Base-by-base conservation (phyloP, 495 filamentous ascomycete species). In the Neurospora sp. region DNA sequence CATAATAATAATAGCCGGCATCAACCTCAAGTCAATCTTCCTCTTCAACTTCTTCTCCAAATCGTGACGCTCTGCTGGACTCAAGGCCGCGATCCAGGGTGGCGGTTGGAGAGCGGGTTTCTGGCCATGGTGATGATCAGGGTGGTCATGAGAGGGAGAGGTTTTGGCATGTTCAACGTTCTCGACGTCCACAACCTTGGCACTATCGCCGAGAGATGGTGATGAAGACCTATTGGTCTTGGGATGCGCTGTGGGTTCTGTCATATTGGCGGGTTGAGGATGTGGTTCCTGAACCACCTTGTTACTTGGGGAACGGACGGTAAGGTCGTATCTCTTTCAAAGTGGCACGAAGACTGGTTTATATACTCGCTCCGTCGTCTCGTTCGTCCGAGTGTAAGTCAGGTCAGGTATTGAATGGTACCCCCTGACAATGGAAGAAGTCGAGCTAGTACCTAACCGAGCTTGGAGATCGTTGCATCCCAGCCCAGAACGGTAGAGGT, bases 11-110 rank as follows among this genome's bases (percentile, higher is more conserved):
- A 80, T 70, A 82, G 89, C 88, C 12, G 91, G 91, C 74, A 93
- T 79, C 31, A 90, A 76, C 8, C 89, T 81, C 1, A 88, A 60
- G 78, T 93, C 91, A 39, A 93, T 91, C 78, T 91, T 93, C 71
- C 88, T 83, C 70, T 86, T 84, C 39, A 92, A 83, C 70, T 81
- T 82, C 72, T 76, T 83, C 77, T 90, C 88, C 1, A 83, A 79
- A 5, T 71, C 71, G 7, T 77, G 73, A 18, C 87, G 86, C 74
- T 89, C 84, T 73, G 86, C 87, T 0, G 82, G 77, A 0, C 83
- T 81, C 72, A 89, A 72, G 46, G 81, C 79, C 44, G 78, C 81
- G 71, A 90, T 84, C 70, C 85, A 85, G 40, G 82, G 80, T 0
- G 88, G 88, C 1, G 86, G 82, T 75, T 88, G 76, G 5, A 80